These are phyloP conservation scores for Mycogone perniciosa DNA, from an alignment of 2,329 filamentous ascomycete genomes.

Conservation along the genomic window DNA sequence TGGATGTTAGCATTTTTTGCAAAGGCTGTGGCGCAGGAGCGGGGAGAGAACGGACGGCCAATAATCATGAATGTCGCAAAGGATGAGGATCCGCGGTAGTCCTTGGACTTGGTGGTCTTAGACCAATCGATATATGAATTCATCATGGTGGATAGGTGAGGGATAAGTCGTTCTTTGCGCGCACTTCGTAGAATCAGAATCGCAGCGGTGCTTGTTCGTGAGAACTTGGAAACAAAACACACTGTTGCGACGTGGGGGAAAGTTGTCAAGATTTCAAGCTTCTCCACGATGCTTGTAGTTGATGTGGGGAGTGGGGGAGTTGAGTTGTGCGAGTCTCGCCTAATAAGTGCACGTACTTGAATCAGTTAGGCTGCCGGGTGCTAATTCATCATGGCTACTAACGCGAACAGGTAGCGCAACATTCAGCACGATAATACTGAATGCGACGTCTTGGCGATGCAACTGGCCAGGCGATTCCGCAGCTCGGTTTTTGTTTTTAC, in stretches of 20 bases:
- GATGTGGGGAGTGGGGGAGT: constrained; percentile 6
- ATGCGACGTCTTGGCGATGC: no score
- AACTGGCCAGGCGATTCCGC: no score
- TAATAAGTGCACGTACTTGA: no score
- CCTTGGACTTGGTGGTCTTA: constrained; percentile 51
- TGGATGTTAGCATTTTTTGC: not conserved
- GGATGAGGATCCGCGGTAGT: constrained; percentile 57
- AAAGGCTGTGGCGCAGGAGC: not conserved
- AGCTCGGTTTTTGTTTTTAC: no score
- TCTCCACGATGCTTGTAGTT: not conserved
- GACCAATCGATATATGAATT: constrained; percentile 43
- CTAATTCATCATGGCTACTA: no score
- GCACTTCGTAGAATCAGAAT: not conserved
- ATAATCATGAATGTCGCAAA: constrained; percentile 98
- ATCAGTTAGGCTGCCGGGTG: no score
- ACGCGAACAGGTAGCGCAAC: no score
- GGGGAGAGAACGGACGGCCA: constrained; percentile 61
- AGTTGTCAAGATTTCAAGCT: no score
- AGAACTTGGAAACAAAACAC: not conserved
- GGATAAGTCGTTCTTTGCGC: constrained; percentile 6
- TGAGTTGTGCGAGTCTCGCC: constrained; percentile 2
- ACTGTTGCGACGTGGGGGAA: not conserved
- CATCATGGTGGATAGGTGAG: constrained; percentile 21
- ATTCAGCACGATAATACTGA: no score
- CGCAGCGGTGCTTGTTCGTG: not conserved